phyloP scores from a whole-genome alignment of 176 grass and related monocot species.

The Puccinellia tenuiflora region DNA sequence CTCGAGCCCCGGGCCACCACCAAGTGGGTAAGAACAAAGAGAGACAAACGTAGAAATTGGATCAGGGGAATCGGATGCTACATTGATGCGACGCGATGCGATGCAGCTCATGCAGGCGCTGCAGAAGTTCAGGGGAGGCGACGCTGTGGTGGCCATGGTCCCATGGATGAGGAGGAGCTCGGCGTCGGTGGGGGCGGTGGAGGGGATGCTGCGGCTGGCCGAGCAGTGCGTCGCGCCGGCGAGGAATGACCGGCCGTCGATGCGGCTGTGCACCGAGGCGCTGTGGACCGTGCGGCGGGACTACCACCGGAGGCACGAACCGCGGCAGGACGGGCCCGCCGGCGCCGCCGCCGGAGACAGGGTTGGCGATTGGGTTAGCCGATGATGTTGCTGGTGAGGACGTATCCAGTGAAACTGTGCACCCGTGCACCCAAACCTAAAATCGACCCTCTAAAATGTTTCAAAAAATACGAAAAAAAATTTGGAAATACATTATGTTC shows the following conservation, averaged over 20 bases:
- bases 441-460: too few species aligned
- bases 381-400: neutral
- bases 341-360: neutral
- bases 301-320: slow-evolving; percentile 27
- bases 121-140: slow-evolving; percentile 43
- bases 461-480: too few species aligned
- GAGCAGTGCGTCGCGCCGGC: slow-evolving; percentile 37
- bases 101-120: slow-evolving; percentile 58
- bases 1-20: slow-evolving; percentile 42
- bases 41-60: too few species aligned
- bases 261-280: slow-evolving; percentile 49
- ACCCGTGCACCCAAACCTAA: too few species aligned
- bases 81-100: neutral
- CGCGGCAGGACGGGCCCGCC: neutral
- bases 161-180: slow-evolving; percentile 47
- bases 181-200: slow-evolving; percentile 33
- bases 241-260: slow-evolving; percentile 44
- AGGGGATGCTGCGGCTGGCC: slow-evolving; percentile 43
- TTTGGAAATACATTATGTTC: too few species aligned
- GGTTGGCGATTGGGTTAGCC: slow-evolving; percentile 19
- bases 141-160: slow-evolving; percentile 61
- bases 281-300: slow-evolving; percentile 51
- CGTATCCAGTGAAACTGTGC: too few species aligned
- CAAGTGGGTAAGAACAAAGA: slow-evolving; percentile 69
- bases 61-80: neutral